These are phyloP conservation scores for Pythium plurisporium DNA, from an alignment of 352 stramenopile species.

Conservation along the genomic window DNA sequence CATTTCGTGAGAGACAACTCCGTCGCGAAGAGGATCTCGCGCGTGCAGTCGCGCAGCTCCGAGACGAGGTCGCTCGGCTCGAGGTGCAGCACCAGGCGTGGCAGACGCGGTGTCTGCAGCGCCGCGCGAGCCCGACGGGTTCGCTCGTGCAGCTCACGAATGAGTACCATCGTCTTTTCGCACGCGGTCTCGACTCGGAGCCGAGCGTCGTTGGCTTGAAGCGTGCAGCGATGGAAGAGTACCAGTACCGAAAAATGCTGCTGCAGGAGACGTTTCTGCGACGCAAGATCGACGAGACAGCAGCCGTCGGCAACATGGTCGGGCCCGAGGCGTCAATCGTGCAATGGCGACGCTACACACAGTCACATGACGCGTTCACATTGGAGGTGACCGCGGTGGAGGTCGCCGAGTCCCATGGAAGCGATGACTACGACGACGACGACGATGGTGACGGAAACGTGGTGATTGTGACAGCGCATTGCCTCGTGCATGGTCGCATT, in stretches of 20 bases:
- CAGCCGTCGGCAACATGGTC: conserved; percentile 6
- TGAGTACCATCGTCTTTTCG: conserved; percentile 10
- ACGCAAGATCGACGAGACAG: conserved; percentile 8
- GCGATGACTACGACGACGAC: not conserved
- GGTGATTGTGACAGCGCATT: conserved; percentile 5
- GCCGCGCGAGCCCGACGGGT: not conserved
- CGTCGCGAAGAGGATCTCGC: conserved; percentile 1
- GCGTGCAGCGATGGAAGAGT: not conserved
- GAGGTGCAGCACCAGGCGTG: not conserved
- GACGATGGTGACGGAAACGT: not conserved
- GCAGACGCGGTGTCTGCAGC: not conserved
- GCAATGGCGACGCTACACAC: conserved; percentile 20
- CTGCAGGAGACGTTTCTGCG: conserved; percentile 16
- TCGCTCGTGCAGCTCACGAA: not conserved
- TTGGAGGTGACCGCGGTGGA: not conserved
- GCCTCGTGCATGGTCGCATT: not conserved
- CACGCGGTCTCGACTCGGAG: not conserved
- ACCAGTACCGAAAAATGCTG: not conserved
- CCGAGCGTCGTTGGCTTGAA: not conserved
- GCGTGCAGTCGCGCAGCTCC: not conserved
- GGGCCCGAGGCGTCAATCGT: conserved; percentile 19
- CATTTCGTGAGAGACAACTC: conserved; percentile 5
- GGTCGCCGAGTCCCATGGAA: not conserved
- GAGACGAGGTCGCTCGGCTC: conserved; percentile 1
- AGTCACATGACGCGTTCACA: not conserved